Percentiles rank a stretch among this genome's conserved stretches.
phyloP scores from a whole-genome alignment of 495 filamentous ascomycete species.

The Penicillium cataractarum region DNA sequence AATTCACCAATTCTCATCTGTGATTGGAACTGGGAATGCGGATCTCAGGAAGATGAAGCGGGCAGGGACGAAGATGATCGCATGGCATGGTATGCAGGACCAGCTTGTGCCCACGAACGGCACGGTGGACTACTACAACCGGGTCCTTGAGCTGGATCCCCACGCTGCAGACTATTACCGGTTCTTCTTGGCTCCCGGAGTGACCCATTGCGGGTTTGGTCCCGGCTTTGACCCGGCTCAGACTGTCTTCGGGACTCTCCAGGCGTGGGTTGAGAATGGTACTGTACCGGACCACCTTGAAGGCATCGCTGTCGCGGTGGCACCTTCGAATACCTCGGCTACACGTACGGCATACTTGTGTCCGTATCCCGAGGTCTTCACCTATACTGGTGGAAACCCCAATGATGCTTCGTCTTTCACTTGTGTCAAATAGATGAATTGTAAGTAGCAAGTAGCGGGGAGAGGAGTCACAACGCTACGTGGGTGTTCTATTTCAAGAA shows the following conservation, averaged over 20 bases:
- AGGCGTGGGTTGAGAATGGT: slow-evolving; percentile 20
- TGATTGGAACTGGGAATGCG: slow-evolving; percentile 39
- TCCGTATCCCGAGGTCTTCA: slow-evolving; percentile 15
- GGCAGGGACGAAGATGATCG: slow-evolving; percentile 47
- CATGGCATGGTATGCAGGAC: slow-evolving; percentile 41
- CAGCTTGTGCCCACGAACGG: slow-evolving; percentile 22
- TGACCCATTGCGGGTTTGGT: slow-evolving; percentile 19
- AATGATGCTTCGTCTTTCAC: slow-evolving; percentile 9
- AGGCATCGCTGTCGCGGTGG: slow-evolving; percentile 8
- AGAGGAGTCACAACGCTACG: background rate
- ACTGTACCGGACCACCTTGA: slow-evolving; percentile 13
- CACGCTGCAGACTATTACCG: slow-evolving; percentile 26
- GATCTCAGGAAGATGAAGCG: slow-evolving; percentile 36
- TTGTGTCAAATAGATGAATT: background rate
- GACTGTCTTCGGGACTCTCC: slow-evolving; percentile 14
- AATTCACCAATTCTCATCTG: slow-evolving; percentile 17
- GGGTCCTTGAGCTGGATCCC: background rate
- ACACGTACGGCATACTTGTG: slow-evolving; percentile 14
- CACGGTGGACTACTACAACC: slow-evolving; percentile 18
- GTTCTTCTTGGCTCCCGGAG: slow-evolving; percentile 20
- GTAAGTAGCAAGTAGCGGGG: background rate
- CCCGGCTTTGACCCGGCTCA: slow-evolving; percentile 16
- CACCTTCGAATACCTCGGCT: slow-evolving; percentile 8
- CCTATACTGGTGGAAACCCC: slow-evolving; percentile 27
- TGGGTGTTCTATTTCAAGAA: background rate